phyloP scores from a whole-genome alignment of 2,329 filamentous ascomycete genomes.

The Metarhizium anisopliae region DNA sequence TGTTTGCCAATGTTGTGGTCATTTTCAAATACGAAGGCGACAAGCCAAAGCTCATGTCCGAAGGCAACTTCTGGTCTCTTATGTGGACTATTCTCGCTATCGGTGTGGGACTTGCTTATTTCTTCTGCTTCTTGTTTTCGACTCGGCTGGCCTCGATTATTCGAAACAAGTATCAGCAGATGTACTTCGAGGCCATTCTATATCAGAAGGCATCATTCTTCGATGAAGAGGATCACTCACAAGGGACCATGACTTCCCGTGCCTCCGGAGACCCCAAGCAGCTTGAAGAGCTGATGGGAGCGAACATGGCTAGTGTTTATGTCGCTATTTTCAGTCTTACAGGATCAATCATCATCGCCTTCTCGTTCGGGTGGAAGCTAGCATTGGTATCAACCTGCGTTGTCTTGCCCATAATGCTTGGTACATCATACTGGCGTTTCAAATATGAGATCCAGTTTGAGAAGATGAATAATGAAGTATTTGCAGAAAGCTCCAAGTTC shows the following conservation, averaged over 20 bases:
- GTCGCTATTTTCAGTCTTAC: slow-evolving; percentile 57
- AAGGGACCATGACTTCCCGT: slow-evolving; percentile 50
- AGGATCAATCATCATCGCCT: slow-evolving; percentile 58
- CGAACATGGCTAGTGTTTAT: slow-evolving; percentile 54
- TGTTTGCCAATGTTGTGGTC: slow-evolving; percentile 45
- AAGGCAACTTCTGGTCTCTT: slow-evolving; percentile 52
- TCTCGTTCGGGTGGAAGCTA: slow-evolving; percentile 69
- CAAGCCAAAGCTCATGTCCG: slow-evolving; percentile 23
- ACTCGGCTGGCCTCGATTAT: slow-evolving; percentile 38
- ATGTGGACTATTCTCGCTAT: slow-evolving; percentile 56
- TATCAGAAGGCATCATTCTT: slow-evolving; percentile 52
- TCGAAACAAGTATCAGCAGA: slow-evolving; percentile 45
- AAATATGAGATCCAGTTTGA: slow-evolving; percentile 59
- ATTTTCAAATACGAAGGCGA: slow-evolving; percentile 32
- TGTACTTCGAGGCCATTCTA: slow-evolving; percentile 53
- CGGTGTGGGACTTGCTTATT: slow-evolving; percentile 43
- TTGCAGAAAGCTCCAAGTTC: slow-evolving; percentile 64
- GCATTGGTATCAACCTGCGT: slow-evolving; percentile 58
- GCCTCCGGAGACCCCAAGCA: slow-evolving; percentile 48
- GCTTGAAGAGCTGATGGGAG: slow-evolving; percentile 52
- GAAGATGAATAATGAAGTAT: slow-evolving; percentile 58
- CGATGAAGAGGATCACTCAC: slow-evolving; percentile 49
- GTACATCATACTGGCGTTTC: slow-evolving; percentile 41
- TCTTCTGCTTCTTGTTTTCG: slow-evolving; percentile 26
- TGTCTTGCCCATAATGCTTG: slow-evolving; percentile 40